Base-by-base conservation (phyloP, 2,329 filamentous ascomycete species). In the Penicillium sp. region DNA sequence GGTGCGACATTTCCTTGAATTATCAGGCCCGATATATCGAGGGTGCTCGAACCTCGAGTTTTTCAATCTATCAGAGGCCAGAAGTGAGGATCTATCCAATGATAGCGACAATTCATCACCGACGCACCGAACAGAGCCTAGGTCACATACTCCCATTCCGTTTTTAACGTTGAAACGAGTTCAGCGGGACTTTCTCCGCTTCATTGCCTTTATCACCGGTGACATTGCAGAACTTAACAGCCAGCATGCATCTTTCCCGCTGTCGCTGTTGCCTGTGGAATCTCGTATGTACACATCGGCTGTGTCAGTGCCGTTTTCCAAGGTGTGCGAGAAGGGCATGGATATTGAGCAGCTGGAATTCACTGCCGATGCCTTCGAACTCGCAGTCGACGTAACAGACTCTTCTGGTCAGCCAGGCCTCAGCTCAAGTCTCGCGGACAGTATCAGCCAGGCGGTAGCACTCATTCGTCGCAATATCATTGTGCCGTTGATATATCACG, bases 11-110 rank as follows among this genome's bases (percentile, higher is more conserved):
- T 78, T 90, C 7, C 73, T 90, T 27, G 79, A 81, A n/a, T 55
- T 75, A 10, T 73, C 72, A 0, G 73, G 72, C 8, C 73, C 72
- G 2, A 81, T 89, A 17, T 86, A 89, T 64, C 80, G 87, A 49
- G 80, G 80, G 2, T 90, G 86, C 68, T 87, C 87, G 12, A 91
- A 90, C 64, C 83, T 89, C 61, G 89, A 92, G 68, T 93, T 91
- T 71, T 91, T 86, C 77, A 91, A 91, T 64, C 77, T 89, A 17
- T 87, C 87, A 2, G 88, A 90, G 67, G 78, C 75, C 56, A 55
- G 63, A 19, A 70, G 69, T 6, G 68, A 75, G 43, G 69, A 57
- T 9, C 41, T 50, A 4, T 41, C 35, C 50, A 65, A 70, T 46
- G 64, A 68, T n/a, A 58, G 52, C 17, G 63, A 68, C 29, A 54